Percentiles rank a stretch among this genome's conserved stretches.
Conservation (phyloP, 495 filamentous ascomycete genomes). For the Aspergillus nanangensis region DNA sequence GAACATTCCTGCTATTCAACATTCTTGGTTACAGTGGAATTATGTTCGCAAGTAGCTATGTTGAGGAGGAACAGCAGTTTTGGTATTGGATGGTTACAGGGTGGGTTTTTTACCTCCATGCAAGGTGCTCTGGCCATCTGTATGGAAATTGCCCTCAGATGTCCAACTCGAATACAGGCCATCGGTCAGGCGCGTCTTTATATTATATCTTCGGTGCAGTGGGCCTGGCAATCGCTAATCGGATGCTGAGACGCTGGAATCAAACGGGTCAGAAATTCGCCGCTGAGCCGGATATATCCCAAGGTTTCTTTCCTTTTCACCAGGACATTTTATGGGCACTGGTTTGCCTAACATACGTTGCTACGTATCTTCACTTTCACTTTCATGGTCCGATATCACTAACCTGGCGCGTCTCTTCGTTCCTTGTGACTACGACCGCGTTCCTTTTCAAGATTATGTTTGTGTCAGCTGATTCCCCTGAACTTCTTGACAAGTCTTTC, state of each 20-base stretch:
- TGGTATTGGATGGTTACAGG: constrained; percentile 89
- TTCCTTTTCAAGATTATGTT: constrained; percentile 83
- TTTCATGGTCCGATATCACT: constrained; percentile 23
- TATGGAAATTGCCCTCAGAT: neutral
- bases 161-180: no score
- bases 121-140: constrained; percentile 37
- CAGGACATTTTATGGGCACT: constrained; percentile 69
- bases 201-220: constrained; percentile 15
- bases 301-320: constrained; percentile 56
- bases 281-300: constrained; percentile 80
- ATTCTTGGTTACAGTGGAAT: constrained; percentile 65
- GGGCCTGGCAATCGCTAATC: constrained; percentile 39
- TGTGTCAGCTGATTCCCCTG: constrained; percentile 77
- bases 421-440: constrained; percentile 43
- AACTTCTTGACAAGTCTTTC: constrained; percentile 61
- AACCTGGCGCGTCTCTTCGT: constrained; percentile 15
- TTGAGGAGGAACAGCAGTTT: constrained; percentile 97
- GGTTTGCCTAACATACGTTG: constrained; percentile 63
- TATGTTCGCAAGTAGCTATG: constrained; percentile 98
- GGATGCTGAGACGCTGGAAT: constrained; percentile 79
- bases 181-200: no score
- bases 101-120: constrained; percentile 65
- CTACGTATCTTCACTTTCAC: constrained; percentile 33
- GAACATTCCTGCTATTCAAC: constrained; percentile 28
- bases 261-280: constrained; percentile 95